Base-by-base conservation (phyloP, 176 grass and related monocot species). In the Oryza punctata region DNA sequence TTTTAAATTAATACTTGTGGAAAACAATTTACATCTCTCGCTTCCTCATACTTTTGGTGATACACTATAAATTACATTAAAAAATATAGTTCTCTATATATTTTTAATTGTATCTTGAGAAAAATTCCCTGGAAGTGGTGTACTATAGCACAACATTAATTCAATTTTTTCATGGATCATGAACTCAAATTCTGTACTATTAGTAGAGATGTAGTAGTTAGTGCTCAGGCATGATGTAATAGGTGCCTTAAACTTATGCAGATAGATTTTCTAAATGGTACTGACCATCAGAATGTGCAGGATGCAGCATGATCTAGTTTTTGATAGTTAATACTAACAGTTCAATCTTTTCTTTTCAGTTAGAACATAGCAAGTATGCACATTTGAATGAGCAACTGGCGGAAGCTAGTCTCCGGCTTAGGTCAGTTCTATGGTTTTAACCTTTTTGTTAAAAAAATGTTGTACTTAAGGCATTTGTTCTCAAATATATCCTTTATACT, bases 331-430 rank as follows among this genome's bases (percentile, higher is more conserved):
- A 73, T 27, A 81, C 64, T 81, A 60, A 81, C 28, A 85, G 26
- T 76, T 49, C 16, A 38, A 4, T 5, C 23, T 44, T 43, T 76
- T 52, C 0, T 82, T 87, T 78, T 78, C 75, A 99, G 96, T 89
- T 99, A 73, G 96, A 94, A 60, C 85, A 94, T 78, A 90, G 73
- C 82, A 94, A 91, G 23, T 82, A 88, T 89, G 89, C 86, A 83
- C 91, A 84, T 90, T 86, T 99, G 85, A 99, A 87, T 2, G 91
- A 99, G 49, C 89, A 94, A 79, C 89, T 94, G 74, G 81, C 83
- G 15, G 93, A 93, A 87, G 87, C 91, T 78, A 96, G 89, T 84
- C 91, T 90, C 57, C 87, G 81, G 65, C 80, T 99, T 73, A 92
- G 90, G 96, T 85, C 9, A 11, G n/a, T 61, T 24, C 19, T 86